A percentile compares a stretch with the other conserved stretches of the same genome.
phyloP scores from a whole-genome alignment of 176 grass and related monocot genomes.

The Eremochloa ophiuroides region DNA sequence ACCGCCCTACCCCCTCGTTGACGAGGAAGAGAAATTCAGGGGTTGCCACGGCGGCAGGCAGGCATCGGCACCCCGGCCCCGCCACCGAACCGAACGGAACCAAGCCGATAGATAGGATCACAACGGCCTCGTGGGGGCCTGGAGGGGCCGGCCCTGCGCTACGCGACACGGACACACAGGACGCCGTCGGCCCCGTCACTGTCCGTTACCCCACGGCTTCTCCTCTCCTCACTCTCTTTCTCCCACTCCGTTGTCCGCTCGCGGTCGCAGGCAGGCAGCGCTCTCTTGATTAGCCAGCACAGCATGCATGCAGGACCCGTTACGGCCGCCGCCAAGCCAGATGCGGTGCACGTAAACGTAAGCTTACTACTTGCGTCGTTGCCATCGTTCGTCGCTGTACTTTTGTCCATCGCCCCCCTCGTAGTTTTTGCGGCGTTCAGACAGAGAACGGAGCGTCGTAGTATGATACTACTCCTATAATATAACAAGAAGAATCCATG shows the following conservation, averaged over 20 bases:
- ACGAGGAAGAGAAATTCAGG: neutral
- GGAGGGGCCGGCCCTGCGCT: neutral
- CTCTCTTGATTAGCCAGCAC: neutral
- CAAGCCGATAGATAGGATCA: conserved; percentile 17
- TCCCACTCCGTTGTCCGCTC: neutral
- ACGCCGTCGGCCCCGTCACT: neutral
- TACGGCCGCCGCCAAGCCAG: neutral
- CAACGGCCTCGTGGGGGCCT: conserved; percentile 30
- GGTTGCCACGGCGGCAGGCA: neutral
- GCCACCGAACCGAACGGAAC: neutral
- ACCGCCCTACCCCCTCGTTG: neutral
- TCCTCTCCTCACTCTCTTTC: neutral
- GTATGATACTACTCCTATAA: no score
- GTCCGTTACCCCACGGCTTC: neutral
- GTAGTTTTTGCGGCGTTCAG: neutral
- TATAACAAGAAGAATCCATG: neutral
- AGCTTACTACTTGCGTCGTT: neutral
- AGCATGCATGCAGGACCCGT: neutral
- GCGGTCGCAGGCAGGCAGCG: neutral
- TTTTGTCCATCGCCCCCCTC: neutral
- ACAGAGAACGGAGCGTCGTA: neutral
- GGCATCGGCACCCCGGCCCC: neutral
- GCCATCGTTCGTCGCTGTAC: neutral
- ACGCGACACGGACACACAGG: neutral
- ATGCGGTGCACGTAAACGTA: neutral